Percentiles rank a stretch among this genome's conserved stretches.
These are phyloP conservation scores for Mycena epipterygia DNA, from an alignment of 768 basidiomycete species.

Conservation along the genomic window DNA sequence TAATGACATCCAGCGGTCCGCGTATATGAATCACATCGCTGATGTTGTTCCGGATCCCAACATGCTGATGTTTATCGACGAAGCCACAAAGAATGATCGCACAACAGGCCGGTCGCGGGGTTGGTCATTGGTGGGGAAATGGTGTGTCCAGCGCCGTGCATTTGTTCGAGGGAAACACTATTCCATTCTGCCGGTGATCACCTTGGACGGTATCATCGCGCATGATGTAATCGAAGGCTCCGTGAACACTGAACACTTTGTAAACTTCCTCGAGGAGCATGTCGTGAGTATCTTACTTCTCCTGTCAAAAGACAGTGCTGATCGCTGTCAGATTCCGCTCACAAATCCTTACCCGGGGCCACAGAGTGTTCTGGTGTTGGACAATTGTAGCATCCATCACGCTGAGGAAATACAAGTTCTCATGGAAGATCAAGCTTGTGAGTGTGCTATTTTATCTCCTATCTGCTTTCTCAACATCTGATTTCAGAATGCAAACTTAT, in stretches of 20 bases:
- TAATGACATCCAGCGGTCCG: constrained; percentile 41
- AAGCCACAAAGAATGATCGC: constrained; percentile 30
- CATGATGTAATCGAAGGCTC: constrained; percentile 35
- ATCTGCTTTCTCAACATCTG: too few relatives aligned
- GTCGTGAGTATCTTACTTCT: constrained; percentile 6
- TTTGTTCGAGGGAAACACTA: constrained; percentile 35
- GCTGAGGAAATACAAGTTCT: neutral
- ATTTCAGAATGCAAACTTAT: too few relatives aligned
- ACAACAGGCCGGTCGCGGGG: constrained; percentile 21
- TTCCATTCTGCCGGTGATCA: constrained; percentile 38
- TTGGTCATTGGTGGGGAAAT: constrained; percentile 18
- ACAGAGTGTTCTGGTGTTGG: neutral
- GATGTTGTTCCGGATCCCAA: constrained; percentile 34
- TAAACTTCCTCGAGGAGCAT: constrained; percentile 36
- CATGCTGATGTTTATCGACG: constrained; percentile 38
- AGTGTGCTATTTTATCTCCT: neutral
- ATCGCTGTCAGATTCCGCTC: neutral
- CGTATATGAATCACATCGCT: constrained; percentile 37
- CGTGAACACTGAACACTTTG: constrained; percentile 38
- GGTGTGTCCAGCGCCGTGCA: constrained; percentile 26
- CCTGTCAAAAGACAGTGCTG: neutral
- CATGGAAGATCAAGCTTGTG: constrained; percentile 1
- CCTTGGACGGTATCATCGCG: constrained; percentile 24
- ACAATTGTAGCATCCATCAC: constrained; percentile 1
- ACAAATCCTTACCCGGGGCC: neutral